Percentiles rank a stretch among this genome's conserved stretches.
phyloP scores from a whole-genome alignment of 352 stramenopile species.

The Thalassiosira ordinaria region DNA sequence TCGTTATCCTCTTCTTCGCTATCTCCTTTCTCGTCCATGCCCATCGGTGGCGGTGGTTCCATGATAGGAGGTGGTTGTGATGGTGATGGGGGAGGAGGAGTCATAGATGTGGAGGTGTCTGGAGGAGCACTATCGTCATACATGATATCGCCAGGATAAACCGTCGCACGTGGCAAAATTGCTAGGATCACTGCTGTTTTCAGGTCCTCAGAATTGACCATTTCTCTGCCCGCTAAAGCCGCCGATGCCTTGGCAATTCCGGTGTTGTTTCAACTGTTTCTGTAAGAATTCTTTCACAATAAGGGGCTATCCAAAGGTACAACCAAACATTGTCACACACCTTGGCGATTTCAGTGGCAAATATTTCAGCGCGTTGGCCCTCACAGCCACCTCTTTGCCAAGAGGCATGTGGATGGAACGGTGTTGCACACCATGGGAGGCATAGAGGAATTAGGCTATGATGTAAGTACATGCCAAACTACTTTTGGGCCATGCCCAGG shows the following conservation, averaged over 20 bases:
- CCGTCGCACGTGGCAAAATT: slow-evolving; percentile 68
- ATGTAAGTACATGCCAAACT: too few species aligned
- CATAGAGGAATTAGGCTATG: too few species aligned
- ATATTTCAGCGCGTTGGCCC: slow-evolving; percentile 84
- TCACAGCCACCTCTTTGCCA: slow-evolving; percentile 79
- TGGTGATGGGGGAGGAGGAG: slow-evolving; percentile 26
- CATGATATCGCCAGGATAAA: slow-evolving; percentile 11
- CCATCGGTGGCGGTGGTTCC: slow-evolving; percentile 39
- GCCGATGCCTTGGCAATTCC: slow-evolving; percentile 75
- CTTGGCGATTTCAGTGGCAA: slow-evolving; percentile 75
- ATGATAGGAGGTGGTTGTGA: slow-evolving; percentile 25
- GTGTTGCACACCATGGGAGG: too few species aligned
- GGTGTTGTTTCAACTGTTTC: too few species aligned
- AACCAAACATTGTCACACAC: too few species aligned
- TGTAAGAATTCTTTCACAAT: too few species aligned
- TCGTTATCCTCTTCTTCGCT: slow-evolving; percentile 37
- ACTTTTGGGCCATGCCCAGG: too few species aligned
- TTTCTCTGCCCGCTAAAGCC: slow-evolving; percentile 65
- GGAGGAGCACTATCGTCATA: slow-evolving; percentile 7
- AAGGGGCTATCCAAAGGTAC: too few species aligned
- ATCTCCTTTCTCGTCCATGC: slow-evolving; percentile 24
- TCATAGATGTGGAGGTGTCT: background rate
- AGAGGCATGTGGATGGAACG: too few species aligned
- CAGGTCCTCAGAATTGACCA: slow-evolving; percentile 60
- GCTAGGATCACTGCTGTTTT: slow-evolving; percentile 70